These are phyloP conservation scores for Penicillium glabrum DNA, from an alignment of 2,329 filamentous ascomycete genomes.

Conservation along the genomic window DNA sequence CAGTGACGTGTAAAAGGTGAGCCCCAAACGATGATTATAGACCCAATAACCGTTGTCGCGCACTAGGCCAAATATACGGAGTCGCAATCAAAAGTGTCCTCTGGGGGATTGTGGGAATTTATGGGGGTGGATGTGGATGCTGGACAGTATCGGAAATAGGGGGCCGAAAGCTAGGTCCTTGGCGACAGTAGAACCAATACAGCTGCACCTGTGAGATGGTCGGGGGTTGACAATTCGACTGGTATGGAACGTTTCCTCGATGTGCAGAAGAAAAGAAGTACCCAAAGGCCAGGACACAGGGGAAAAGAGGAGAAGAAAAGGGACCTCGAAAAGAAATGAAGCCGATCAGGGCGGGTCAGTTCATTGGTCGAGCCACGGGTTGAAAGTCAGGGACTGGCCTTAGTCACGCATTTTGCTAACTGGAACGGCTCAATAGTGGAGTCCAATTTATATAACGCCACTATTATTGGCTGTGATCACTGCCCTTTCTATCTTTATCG, in stretches of 20 bases:
- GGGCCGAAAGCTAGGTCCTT: background rate
- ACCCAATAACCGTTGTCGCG: background rate
- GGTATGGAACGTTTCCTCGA: background rate
- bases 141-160: background rate
- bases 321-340: conserved; percentile 1
- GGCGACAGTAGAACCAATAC: background rate
- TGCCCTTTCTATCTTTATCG: conserved; percentile 4
- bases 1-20: background rate
- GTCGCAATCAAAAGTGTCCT: background rate
- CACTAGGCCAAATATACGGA: background rate
- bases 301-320: background rate
- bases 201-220: background rate
- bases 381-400: background rate
- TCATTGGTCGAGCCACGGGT: background rate
- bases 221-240: background rate
- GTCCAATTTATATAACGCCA: background rate
- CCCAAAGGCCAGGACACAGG: background rate
- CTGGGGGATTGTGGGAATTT: background rate
- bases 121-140: background rate
- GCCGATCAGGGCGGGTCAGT: background rate
- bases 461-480: background rate
- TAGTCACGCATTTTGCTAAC: background rate
- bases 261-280: background rate
- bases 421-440: background rate
- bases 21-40: background rate